These are phyloP conservation scores for Stylosanthes scabra DNA, from an alignment of 331 rosid species.

Conservation along the genomic window DNA sequence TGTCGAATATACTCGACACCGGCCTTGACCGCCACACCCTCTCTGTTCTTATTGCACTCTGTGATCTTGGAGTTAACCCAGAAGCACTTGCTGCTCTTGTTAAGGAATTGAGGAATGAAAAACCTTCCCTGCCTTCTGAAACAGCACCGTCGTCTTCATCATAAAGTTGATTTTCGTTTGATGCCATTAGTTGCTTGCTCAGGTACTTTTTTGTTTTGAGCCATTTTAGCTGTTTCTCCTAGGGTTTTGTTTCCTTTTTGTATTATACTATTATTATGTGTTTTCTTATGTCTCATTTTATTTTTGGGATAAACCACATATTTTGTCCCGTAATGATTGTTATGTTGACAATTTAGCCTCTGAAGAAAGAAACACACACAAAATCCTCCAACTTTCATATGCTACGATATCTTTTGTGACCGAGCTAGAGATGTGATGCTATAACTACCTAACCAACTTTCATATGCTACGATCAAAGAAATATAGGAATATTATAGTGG, in stretches of 20 bases:
- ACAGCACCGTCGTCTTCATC: conserved; percentile 25
- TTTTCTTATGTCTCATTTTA: not conserved
- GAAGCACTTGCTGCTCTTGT: conserved; percentile 80
- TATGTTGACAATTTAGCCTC: too few species aligned
- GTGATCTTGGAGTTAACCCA: conserved; percentile 83
- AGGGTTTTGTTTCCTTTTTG: too few species aligned
- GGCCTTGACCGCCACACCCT: conserved; percentile 84
- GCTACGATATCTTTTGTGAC: too few species aligned
- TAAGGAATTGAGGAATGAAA: conserved; percentile 59
- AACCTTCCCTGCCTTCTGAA: conserved; percentile 28
- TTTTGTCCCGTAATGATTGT: too few species aligned
- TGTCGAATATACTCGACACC: conserved; percentile 73
- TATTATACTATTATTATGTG: not conserved
- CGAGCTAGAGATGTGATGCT: too few species aligned
- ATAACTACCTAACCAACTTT: too few species aligned
- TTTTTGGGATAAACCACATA: too few species aligned
- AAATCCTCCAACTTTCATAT: too few species aligned
- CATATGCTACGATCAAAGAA: too few species aligned
- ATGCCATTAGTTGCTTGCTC: conserved; percentile 15
- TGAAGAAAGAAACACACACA: too few species aligned
- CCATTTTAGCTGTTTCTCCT: too few species aligned
- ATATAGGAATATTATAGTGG: too few species aligned
- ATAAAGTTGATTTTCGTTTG: conserved; percentile 9
- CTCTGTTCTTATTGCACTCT: conserved; percentile 78
- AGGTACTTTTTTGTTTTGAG: not conserved